These are phyloP conservation scores for Jasminum sambac DNA, from an alignment of 257 asterid species.

Conservation along the genomic window DNA sequence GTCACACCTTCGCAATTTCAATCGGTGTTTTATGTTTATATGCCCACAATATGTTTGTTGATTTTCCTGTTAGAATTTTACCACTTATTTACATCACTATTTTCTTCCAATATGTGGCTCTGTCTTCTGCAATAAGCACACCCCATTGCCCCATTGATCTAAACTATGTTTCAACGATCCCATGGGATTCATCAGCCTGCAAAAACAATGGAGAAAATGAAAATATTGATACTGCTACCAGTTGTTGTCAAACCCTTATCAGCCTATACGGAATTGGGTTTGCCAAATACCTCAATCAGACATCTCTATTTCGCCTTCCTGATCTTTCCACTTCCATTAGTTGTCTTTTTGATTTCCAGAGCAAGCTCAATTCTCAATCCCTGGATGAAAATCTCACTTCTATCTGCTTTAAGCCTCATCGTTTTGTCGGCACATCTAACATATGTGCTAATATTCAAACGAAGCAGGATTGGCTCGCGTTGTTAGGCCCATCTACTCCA, in stretches of 20 bases:
- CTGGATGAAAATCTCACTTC: constrained; percentile 36
- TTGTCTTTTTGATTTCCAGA: constrained; percentile 55
- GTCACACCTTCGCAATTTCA: not conserved
- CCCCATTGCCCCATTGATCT: constrained; percentile 46
- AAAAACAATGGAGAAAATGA: not conserved
- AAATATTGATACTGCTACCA: not conserved
- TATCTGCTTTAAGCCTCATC: constrained; percentile 41
- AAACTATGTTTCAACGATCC: constrained; percentile 43
- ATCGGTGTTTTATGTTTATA: not conserved
- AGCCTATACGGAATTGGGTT: constrained; percentile 57
- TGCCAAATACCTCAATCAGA: constrained; percentile 46
- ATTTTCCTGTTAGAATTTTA: not conserved
- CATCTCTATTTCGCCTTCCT: constrained; percentile 49
- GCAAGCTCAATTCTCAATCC: constrained; percentile 38
- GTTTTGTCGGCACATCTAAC: constrained; percentile 45
- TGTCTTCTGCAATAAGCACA: constrained; percentile 16
- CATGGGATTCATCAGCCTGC: constrained; percentile 67
- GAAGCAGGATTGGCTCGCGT: constrained; percentile 40
- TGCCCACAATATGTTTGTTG: constrained; percentile 26
- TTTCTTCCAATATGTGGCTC: constrained; percentile 21
- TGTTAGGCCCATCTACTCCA: constrained; percentile 35
- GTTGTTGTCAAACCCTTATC: constrained; percentile 63
- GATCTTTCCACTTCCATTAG: constrained; percentile 42
- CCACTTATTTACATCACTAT: constrained; percentile 11
- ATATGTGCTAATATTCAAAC: constrained; percentile 50